Conservation (phyloP, 2,329 filamentous ascomycete species). For the Epichloe amarillans region DNA sequence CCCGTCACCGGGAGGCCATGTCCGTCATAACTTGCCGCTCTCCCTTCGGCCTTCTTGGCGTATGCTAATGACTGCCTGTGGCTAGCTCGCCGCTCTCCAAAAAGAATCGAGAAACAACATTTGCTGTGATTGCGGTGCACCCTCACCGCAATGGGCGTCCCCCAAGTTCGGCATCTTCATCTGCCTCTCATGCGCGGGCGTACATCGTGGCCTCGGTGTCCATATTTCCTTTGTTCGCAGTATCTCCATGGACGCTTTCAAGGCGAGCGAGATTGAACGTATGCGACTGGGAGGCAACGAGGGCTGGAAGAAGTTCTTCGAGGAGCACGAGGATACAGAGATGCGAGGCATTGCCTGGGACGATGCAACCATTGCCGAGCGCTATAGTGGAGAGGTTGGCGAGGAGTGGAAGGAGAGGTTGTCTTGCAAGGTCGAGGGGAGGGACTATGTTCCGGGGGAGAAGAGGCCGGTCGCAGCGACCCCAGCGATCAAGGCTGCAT, state of each 20-base stretch:
- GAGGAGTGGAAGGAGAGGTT: constrained; percentile 93
- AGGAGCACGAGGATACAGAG: constrained; percentile 52
- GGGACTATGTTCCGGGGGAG: constrained; percentile 67
- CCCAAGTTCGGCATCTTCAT: constrained; percentile 99
- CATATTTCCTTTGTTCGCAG: constrained; percentile 97
- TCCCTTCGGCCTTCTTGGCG: background rate
- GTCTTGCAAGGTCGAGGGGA: constrained; percentile 74
- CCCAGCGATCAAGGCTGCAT: constrained; percentile 9
- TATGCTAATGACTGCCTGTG: constrained; percentile 1
- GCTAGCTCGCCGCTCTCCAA: constrained; percentile 76
- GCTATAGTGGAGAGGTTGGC: constrained; percentile 79
- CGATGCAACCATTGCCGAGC: constrained; percentile 75
- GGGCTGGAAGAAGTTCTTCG: constrained; percentile 77
- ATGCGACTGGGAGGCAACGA: constrained; percentile 91
- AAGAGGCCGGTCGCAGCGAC: constrained; percentile 31
- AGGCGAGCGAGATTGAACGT: constrained; percentile 77
- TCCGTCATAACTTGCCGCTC: background rate
- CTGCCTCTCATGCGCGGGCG: constrained; percentile 88
- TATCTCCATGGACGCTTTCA: constrained; percentile 98
- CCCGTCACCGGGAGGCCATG: constrained; percentile 2
- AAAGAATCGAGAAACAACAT: constrained; percentile 78
- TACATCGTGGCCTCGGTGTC: constrained; percentile 87
- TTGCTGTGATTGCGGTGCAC: constrained; percentile 92
- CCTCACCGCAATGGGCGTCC: constrained; percentile 93
- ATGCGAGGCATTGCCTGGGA: constrained; percentile 64